phyloP scores from a whole-genome alignment of 805 yeast genomes.

The Candida chauliodis region DNA sequence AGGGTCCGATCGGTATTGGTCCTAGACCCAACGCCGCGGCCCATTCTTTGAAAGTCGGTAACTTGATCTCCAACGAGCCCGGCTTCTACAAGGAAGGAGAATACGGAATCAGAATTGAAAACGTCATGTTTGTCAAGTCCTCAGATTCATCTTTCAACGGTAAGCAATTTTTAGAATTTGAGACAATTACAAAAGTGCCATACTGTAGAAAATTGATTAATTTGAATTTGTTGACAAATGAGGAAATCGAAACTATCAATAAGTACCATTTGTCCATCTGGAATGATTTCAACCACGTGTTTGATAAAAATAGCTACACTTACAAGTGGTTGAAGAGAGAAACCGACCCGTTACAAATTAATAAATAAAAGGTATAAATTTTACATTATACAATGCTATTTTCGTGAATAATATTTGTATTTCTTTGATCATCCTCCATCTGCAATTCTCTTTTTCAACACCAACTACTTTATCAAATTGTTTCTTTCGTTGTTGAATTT shows the following conservation, averaged over 20 bases:
- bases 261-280: slow-evolving; percentile 59
- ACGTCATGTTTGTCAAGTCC: slow-evolving; percentile 47
- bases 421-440: slow-evolving; percentile 68
- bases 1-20: slow-evolving; percentile 63
- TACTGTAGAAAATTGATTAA: slow-evolving; percentile 73
- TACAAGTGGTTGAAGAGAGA: slow-evolving; percentile 51
- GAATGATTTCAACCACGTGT: slow-evolving; percentile 40
- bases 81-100: slow-evolving; percentile 59
- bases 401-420: slow-evolving; percentile 63
- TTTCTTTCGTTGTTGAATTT: slow-evolving; percentile 80
- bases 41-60: slow-evolving; percentile 46
- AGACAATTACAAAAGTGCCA: slow-evolving; percentile 82
- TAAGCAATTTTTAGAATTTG: slow-evolving; percentile 62
- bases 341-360: slow-evolving; percentile 25
- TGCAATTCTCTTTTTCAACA: slow-evolving; percentile 68
- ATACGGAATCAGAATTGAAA: slow-evolving; percentile 56
- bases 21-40: slow-evolving; percentile 48
- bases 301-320: slow-evolving; percentile 35
- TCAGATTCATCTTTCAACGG: slow-evolving; percentile 47
- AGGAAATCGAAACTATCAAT: slow-evolving; percentile 70
- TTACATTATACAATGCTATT: slow-evolving; percentile 6
- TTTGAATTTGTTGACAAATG: slow-evolving; percentile 45
- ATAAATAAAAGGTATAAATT: neutral
- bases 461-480: slow-evolving; percentile 79
- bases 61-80: slow-evolving; percentile 58